Base-by-base conservation (phyloP, 495 filamentous ascomycete genomes). In the Chaetomium cochliodes region DNA sequence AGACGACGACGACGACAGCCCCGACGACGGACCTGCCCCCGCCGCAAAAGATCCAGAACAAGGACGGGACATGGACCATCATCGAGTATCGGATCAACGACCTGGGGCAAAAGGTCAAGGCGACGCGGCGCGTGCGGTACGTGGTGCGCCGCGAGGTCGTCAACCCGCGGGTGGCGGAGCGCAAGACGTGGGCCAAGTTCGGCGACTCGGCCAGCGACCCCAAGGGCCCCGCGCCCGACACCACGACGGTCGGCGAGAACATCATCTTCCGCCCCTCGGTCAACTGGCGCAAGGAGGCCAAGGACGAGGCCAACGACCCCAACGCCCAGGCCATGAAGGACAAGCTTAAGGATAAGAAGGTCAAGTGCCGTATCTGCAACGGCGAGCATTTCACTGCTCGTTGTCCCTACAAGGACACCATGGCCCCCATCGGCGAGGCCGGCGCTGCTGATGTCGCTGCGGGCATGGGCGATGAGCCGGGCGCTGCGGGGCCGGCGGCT, bases 321-420 rank as follows among this genome's bases (percentile, higher is more conserved):
- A 90, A 91, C 82, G 86, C 86, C 62, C 86, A 85, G 72, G 84
- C 84, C 71, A 88, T 96, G 82, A 94, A 92, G 82, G 91, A 92
- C 69, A 86, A 91, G 83, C 83, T 97, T 64, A 96, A 93, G 87
- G 91, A 97, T 79, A 96, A 96, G 86, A 96, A 96, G 84, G 96
- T 98, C 80, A 97, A 97, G 84, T 98, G 94, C 79, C 88, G 94
- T 82, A 98, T 98, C 74, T 98, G 94, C 80, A 90, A 87, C 76
- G 94, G 96, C 69, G 96, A 98, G 81, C 94, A 98, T 84, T 98
- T 97, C 81, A 98, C 94, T 5, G 92, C 93, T 33, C 86, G 93
- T 72, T 98, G 89, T 69, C 83, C 83, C 18, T 85, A 83, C 78
- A 85, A 85, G 84, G 89, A 93, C 65, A 85, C 82, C 25, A 85